Percentiles rank a stretch among this genome's conserved stretches.
phyloP scores from a whole-genome alignment of 1,284 basidiomycete genomes.

The Trichosporon sp. region DNA sequence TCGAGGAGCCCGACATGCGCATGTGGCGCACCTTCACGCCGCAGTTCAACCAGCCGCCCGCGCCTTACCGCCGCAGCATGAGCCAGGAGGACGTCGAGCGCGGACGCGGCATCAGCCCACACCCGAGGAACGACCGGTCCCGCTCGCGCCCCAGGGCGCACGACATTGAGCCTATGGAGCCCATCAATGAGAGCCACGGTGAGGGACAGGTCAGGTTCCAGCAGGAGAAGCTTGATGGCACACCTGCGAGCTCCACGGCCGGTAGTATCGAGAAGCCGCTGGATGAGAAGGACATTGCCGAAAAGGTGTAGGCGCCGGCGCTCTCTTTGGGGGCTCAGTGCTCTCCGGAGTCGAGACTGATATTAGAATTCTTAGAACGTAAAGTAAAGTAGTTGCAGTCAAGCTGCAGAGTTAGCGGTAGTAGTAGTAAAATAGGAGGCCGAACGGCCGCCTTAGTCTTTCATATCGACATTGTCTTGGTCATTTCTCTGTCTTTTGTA shows the following conservation, averaged over 20 bases:
- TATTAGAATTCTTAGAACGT: background rate
- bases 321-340: too few relatives aligned
- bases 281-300: background rate
- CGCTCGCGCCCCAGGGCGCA: background rate
- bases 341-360: too few relatives aligned
- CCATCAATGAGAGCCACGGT: background rate
- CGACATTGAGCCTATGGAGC: background rate
- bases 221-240: background rate
- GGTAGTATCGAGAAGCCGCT: background rate
- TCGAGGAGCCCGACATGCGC: slow-evolving; percentile 32
- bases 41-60: slow-evolving; percentile 5
- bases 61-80: background rate
- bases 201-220: background rate
- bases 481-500: background rate
- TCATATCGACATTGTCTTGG: background rate
- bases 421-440: background rate
- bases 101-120: background rate
- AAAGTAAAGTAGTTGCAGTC: too few relatives aligned
- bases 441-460: background rate
- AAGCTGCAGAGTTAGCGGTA: too few relatives aligned
- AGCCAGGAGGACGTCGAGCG: background rate
- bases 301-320: background rate
- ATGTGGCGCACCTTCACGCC: slow-evolving; percentile 3
- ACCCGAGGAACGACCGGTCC: background rate
- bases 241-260: background rate